Evolutionary conservation across 176 grass and related monocot genomes (phyloP).

Genomic region (Oryza meyeriana): DNA sequence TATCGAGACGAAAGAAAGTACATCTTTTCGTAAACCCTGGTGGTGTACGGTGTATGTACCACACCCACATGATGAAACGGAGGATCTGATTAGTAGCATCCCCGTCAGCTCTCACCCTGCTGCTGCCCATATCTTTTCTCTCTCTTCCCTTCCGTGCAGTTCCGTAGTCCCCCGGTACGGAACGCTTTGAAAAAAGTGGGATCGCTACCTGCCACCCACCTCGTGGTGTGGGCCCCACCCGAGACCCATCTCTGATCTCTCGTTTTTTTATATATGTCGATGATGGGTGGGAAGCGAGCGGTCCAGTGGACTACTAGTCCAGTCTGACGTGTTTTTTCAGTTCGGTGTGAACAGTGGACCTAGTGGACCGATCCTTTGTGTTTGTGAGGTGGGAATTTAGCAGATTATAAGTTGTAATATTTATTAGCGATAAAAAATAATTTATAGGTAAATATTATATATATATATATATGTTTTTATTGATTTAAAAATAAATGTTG

Average conservation of each 20-base stretch:
- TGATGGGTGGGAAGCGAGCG: not conserved
- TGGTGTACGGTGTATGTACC: no score
- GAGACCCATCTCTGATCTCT: not conserved
- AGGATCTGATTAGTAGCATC: not conserved
- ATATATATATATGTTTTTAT: no score
- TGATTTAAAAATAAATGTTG: no score
- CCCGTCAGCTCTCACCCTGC: not conserved
- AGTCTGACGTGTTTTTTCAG: not conserved
- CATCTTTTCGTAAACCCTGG: no score
- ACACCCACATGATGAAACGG: no score
- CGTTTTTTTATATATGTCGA: no score
- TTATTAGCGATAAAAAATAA: no score
- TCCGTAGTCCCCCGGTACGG: constrained; percentile 30
- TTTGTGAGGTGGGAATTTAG: no score
- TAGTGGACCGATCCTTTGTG: no score
- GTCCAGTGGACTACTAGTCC: not conserved
- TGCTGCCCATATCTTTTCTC: not conserved
- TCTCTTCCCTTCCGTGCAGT: constrained; percentile 13
- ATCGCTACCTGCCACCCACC: not conserved
- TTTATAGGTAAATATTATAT: no score
- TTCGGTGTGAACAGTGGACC: not conserved
- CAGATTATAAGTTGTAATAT: no score
- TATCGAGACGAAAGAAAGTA: no score
- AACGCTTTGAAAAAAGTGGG: not conserved
- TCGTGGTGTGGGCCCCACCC: not conserved